phyloP scores from a whole-genome alignment of 768 basidiomycete species.

The Kwoniella dejecticola region DNA sequence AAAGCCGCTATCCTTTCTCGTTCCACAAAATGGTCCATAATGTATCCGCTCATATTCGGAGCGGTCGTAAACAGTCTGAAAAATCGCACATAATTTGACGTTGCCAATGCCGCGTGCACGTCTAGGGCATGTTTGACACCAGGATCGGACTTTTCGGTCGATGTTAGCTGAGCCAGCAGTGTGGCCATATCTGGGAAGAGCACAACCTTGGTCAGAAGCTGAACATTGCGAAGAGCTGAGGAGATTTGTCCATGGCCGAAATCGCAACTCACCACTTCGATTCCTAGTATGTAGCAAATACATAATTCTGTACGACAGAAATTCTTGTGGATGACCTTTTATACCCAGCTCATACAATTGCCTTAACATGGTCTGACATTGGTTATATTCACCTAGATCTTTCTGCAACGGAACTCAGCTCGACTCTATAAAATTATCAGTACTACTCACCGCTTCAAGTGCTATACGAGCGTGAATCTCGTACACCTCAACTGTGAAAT shows the following conservation, averaged over 20 bases:
- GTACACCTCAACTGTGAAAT: constrained; percentile 95
- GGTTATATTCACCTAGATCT: constrained; percentile 98
- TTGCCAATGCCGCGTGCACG: constrained; percentile 84
- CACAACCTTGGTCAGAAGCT: too few species aligned
- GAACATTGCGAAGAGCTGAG: too few species aligned
- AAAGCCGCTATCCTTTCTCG: constrained; percentile 85
- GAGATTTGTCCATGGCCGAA: too few species aligned
- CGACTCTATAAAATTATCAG: neutral
- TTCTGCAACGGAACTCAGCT: constrained; percentile 60
- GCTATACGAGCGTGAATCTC: constrained; percentile 98
- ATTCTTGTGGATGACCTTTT: constrained; percentile 89
- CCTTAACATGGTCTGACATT: constrained; percentile 89
- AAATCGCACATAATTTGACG: constrained; percentile 90
- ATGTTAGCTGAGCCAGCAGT: constrained; percentile 95
- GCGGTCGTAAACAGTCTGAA: constrained; percentile 80
- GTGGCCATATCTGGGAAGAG: constrained; percentile 82
- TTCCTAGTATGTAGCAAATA: constrained; percentile 94
- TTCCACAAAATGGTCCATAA: constrained; percentile 97
- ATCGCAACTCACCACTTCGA: constrained; percentile 70
- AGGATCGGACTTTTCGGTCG: constrained; percentile 76
- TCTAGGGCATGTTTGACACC: constrained; percentile 85
- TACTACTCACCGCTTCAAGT: constrained; percentile 73
- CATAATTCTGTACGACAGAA: constrained; percentile 94
- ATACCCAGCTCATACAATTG: constrained; percentile 91
- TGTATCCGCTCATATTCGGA: constrained; percentile 96